Base-by-base conservation (phyloP, 148 eudicot species). In the Amaranthus cruentus region DNA sequence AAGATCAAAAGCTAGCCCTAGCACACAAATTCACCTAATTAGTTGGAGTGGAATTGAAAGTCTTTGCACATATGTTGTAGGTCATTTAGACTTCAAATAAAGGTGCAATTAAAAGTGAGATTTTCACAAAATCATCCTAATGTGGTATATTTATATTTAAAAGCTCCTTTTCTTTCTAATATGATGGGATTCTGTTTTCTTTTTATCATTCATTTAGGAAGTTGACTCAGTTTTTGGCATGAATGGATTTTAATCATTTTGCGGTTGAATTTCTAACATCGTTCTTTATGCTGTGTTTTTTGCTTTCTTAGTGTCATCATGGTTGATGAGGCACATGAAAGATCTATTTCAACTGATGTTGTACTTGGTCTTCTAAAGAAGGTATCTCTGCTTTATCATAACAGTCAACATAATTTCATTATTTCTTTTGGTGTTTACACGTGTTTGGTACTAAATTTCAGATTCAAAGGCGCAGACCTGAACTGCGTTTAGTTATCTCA, bases 261-360 rank as follows among this genome's bases (percentile, higher is more conserved):
- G 52, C 66, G 63, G 6, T 6, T 46, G 43, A 42, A 47, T 49
- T 53, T 55, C 18, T 60, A 15, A 55, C n/a, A 49, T 11, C 18
- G 4, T 68, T 46, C 56, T 55, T 61, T 52, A 66, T 63, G 64
- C 50, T 67, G 59, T 70, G 67, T 62, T 11, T 4, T 52, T 47
- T 77, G 58, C 61, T 67, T 51, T 56, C 68, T 72, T 79, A 96
- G 99, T 83, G 90, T 92, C 48, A 84, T 96, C 81, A 96, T 96
- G 97, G 94, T 96, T 75, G 99, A 96, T 79, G 99, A 96, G 88
- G 99, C 99, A 79, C 99, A 96, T 81, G 99, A 96, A 84, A 83
- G 99, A 81, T 92, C 99, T 57, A 87, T 96, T 74, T 84, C 99
- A 58, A 96, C 99, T 1, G 97, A 96, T 81, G 85, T 92, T 62